Base-by-base conservation (phyloP, 176 grass and related monocot species). In the Zea luxurians region DNA sequence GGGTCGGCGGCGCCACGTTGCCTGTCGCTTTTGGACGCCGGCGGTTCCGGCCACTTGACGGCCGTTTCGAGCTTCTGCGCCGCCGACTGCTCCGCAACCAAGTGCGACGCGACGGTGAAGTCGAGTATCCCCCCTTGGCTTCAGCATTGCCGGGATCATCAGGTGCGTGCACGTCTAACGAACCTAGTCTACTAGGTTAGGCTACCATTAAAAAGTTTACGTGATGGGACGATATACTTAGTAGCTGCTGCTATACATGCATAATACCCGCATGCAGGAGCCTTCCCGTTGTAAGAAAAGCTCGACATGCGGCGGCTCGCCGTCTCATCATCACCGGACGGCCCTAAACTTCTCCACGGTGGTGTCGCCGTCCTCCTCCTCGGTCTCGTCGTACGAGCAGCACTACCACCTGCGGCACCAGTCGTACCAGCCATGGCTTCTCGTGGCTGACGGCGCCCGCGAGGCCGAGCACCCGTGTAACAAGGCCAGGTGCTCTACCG, bases 71-170 rank as follows among this genome's bases (percentile, higher is more conserved):
- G 20, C 59, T 60, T 77, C 70, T 11, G 38, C 68, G 74, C 52
- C 68, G 74, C 43, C 77, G 84, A 36, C 10, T 70, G 69, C 3
- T 69, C 34, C 5, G 49, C 38, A 17, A 13, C 18, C 3, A 66
- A 74, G 47, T 57, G n/a, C 37, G 80, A 45, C 3, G 2, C 54
- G 54, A 18, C 38, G 13, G 13, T 5, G 65, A 80, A 74, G 64
- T 88, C 93, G 9, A 85, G 27, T 46, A 78, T 96, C 46, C 89
- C 93, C 71, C 65, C 82, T 61, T 96, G 89, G 93, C 82, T 92
- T 55, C 89, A 87, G 63, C 63, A 81, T 74, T 81, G 77, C 27
- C 86, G 84, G 12, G 76, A 88, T 74, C 82, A 27, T 27, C 27
- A 27, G 27, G 27, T 27, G 27, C 27, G 27, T 27, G 27, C 27